Percentiles rank a stretch among this genome's conserved stretches.
phyloP scores from a whole-genome alignment of 1,139 yeast genomes.

The Sugiyamaella neomexicana region DNA sequence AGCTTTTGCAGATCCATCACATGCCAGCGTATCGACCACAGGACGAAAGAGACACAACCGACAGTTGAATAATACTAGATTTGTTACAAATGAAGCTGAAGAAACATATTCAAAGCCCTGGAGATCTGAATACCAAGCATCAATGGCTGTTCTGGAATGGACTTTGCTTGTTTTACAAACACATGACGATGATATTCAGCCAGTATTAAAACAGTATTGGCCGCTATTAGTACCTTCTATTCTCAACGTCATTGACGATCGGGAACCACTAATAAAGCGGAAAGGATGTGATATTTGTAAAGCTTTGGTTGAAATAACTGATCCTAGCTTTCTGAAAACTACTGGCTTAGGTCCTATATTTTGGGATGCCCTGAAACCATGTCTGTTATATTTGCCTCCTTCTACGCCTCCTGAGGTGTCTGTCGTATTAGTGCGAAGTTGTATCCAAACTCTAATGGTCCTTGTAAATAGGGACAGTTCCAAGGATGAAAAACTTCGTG shows the following conservation, averaged over 20 bases:
- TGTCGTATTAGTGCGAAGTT: constrained; percentile 15
- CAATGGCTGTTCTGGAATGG: constrained; percentile 39
- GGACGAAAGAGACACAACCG: constrained; percentile 12
- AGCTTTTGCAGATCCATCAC: constrained; percentile 21
- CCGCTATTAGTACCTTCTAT: constrained; percentile 50
- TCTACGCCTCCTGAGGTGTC: constrained; percentile 22
- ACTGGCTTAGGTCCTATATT: constrained; percentile 51
- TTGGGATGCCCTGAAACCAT: constrained; percentile 40
- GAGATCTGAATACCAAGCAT: constrained; percentile 38
- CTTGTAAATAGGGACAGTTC: constrained; percentile 21
- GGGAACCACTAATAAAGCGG: constrained; percentile 47
- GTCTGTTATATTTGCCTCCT: constrained; percentile 33
- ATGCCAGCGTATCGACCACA: constrained; percentile 21
- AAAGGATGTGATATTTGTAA: constrained; percentile 46
- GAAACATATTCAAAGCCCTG: constrained; percentile 33
- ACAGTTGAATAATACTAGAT: constrained; percentile 7
- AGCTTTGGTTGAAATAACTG: constrained; percentile 33
- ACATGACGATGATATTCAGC: constrained; percentile 22
- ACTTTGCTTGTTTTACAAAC: constrained; percentile 32
- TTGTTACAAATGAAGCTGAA: constrained; percentile 14
- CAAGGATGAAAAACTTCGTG: neutral
- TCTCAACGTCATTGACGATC: constrained; percentile 53
- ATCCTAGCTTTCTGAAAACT: constrained; percentile 33
- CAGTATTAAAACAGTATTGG: constrained; percentile 42
- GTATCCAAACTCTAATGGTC: constrained; percentile 24